Evolutionary conservation across 1,284 basidiomycete genomes (phyloP).

Genomic region (Neotropicomus parvogracilis): DNA sequence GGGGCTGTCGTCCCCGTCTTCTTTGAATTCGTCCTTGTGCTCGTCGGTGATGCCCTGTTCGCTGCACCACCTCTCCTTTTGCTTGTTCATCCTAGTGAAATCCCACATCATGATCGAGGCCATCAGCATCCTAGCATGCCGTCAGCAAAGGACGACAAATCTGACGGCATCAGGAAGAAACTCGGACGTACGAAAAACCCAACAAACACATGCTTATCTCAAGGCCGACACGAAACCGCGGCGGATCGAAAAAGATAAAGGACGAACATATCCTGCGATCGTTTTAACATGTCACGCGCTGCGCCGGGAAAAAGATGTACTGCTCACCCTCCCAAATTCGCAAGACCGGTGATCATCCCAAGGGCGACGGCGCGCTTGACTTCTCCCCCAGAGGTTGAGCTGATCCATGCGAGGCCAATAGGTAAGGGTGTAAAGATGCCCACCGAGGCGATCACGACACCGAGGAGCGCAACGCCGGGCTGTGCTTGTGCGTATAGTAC

Average conservation of each 20-base stretch:
- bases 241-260: slow-evolving; percentile 44
- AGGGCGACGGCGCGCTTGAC: slow-evolving; percentile 48
- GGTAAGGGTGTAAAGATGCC: slow-evolving; percentile 52
- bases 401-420: slow-evolving; percentile 49
- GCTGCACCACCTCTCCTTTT: slow-evolving; percentile 38
- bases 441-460: slow-evolving; percentile 46
- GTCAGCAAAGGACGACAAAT: slow-evolving; percentile 1
- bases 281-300: slow-evolving; percentile 1
- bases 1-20: slow-evolving; percentile 46
- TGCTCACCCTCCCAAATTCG: slow-evolving; percentile 49
- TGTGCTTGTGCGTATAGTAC: slow-evolving; percentile 37
- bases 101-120: slow-evolving; percentile 35
- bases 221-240: slow-evolving; percentile 46
- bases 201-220: slow-evolving; percentile 37
- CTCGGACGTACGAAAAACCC: slow-evolving; percentile 27
- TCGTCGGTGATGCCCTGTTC: slow-evolving; percentile 38
- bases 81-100: slow-evolving; percentile 37
- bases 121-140: slow-evolving; percentile 22
- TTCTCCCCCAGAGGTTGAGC: slow-evolving; percentile 55
- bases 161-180: neutral
- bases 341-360: slow-evolving; percentile 53
- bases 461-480: slow-evolving; percentile 44
- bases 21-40: slow-evolving; percentile 34
- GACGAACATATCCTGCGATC: slow-evolving; percentile 38
- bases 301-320: neutral